Evolutionary conservation across 106 monocot genomes (phyloP).

Genomic region (Alisma plantagoaquatica): DNA sequence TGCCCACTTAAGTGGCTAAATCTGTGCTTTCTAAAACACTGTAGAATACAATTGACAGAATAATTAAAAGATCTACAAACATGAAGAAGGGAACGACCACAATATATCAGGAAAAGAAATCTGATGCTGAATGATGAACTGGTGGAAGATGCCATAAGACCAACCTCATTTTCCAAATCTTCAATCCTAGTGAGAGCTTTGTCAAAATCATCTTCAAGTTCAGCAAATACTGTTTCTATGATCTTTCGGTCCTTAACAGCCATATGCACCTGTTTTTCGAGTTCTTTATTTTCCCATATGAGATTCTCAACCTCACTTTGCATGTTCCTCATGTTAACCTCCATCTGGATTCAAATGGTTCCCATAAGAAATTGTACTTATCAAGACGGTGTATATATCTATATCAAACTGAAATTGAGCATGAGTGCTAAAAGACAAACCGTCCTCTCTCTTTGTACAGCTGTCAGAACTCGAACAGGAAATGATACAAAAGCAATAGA

Average conservation of each 20-base stretch:
- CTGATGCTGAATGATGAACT: no score
- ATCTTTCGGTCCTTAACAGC: slow-evolving; percentile 31
- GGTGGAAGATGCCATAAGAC: no score
- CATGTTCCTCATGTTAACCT: slow-evolving; percentile 29
- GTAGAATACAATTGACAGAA: no score
- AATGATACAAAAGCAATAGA: slow-evolving; percentile 1
- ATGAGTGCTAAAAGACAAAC: not conserved
- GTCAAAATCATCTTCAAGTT: slow-evolving; percentile 67
- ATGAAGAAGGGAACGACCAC: no score
- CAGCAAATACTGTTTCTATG: slow-evolving; percentile 33
- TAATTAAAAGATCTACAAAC: no score
- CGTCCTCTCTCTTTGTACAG: slow-evolving; percentile 13
- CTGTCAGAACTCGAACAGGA: slow-evolving; percentile 17
- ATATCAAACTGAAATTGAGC: not conserved
- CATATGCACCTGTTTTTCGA: slow-evolving; percentile 32
- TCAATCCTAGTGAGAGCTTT: slow-evolving; percentile 45
- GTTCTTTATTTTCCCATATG: slow-evolving; percentile 39
- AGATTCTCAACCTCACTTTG: slow-evolving; percentile 34
- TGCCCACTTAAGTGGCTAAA: no score
- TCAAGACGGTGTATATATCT: no score
- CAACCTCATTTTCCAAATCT: slow-evolving; percentile 50
- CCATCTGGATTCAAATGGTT: slow-evolving; percentile 49
- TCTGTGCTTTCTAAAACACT: no score
- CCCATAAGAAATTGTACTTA: no score
- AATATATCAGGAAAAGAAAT: no score